Evolutionary conservation across 2,329 filamentous ascomycete genomes (phyloP).

Genomic region (Zymoseptoria ardabiliae): DNA sequence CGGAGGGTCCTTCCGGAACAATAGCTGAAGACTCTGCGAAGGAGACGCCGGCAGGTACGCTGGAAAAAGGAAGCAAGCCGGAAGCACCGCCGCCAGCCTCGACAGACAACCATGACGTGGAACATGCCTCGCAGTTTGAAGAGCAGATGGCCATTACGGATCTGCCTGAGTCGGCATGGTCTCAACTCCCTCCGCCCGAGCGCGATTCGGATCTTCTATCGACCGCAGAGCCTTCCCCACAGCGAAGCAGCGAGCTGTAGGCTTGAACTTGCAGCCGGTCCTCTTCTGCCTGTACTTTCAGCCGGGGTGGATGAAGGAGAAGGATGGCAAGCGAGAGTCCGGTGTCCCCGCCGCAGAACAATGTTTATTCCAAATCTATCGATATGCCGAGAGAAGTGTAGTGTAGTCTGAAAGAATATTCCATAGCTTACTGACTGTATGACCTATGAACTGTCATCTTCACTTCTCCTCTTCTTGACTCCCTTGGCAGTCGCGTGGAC

Average conservation of each 20-base stretch:
- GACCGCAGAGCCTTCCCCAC: not conserved
- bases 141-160: constrained; percentile 9
- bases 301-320: not conserved
- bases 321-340: not conserved
- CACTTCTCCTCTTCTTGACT: not conserved
- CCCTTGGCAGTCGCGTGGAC: not conserved
- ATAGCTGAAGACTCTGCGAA: not conserved
- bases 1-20: not conserved
- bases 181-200: not conserved
- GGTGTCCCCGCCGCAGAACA: not conserved
- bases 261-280: not conserved
- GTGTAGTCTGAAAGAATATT: not conserved
- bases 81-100: not conserved
- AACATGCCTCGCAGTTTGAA: constrained; percentile 6
- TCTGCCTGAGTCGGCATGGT: not conserved
- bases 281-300: not conserved
- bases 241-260: not conserved
- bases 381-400: not conserved
- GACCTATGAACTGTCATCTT: not conserved
- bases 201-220: not conserved
- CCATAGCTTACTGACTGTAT: not conserved
- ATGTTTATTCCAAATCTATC: not conserved
- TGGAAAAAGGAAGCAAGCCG: not conserved
- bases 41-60: not conserved
- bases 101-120: not conserved